Base-by-base conservation (phyloP, 2,329 filamentous ascomycete genomes). In the Colletotrichum nymphaeae region DNA sequence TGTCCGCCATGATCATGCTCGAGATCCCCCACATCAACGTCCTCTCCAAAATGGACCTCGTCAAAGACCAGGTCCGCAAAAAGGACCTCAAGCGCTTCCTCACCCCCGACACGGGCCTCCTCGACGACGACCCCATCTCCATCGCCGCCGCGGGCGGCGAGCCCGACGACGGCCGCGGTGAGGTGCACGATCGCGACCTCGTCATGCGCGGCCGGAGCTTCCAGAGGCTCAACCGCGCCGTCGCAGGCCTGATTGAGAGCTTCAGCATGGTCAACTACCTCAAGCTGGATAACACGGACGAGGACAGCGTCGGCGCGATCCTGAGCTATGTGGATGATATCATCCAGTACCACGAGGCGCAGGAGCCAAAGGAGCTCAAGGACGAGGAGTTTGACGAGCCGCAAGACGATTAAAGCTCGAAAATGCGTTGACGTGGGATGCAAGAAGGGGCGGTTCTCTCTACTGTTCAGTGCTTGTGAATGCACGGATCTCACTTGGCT, bases 1-100 rank as follows among this genome's bases (percentile, higher is more conserved):
- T 99, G 97, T 97, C 94, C 79, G 95, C 97, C 76, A 99, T 99
- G 97, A 91, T 99, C 79, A 97, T 98, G 95, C 90, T 99, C 75
- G 97, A 98, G 84, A 91, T 98, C 76, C 97, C 97, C 5, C 97
- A 99, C 81, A 91, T 99, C 80, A 99, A 99, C 81, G 93, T 99
- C 74, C 86, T 99, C 69, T 97, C 93, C 80, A 99, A 99, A 86
- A 98, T 98, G 95, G 97, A 99, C 81, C 89, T 98, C 74, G 92
- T 98, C 76, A 97, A 97, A 81, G 95, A 94, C 52, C 94, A 97
- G 83, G 90, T 98, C 30, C 92, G 92, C 72, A 95, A 95, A 83
- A 93, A 93, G 82, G 95, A 98, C 78, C 82, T 99, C 73, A 97
- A 97, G 85, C 90, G 94, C 26, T 99, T 98, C 80, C 86, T 97